A percentile compares a stretch with the other conserved stretches of the same genome.
Conservation (phyloP, 2,329 filamentous ascomycete species). For the Chrysoporthe cubensis region DNA sequence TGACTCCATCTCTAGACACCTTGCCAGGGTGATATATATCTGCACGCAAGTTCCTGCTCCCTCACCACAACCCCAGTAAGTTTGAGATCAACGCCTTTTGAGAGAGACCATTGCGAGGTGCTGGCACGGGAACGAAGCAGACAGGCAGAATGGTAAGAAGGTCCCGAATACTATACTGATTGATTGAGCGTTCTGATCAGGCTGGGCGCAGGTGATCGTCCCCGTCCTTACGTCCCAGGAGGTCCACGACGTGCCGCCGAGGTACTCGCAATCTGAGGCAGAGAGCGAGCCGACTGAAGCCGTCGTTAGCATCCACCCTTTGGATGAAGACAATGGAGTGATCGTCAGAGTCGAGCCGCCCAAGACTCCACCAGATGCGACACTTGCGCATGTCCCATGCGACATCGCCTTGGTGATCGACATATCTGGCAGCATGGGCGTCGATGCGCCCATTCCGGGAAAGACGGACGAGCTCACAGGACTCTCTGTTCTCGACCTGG, state of each 20-base stretch:
- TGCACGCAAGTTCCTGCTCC: neutral
- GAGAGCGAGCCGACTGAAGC: neutral
- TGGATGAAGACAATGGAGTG: conserved; percentile 44
- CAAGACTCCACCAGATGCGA: conserved; percentile 34
- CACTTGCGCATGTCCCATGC: conserved; percentile 51
- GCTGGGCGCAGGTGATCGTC: neutral
- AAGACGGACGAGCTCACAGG: conserved; percentile 51
- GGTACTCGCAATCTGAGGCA: neutral
- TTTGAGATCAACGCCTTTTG: neutral
- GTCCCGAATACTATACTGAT: neutral
- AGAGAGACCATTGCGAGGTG: neutral
- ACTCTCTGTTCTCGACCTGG: conserved; percentile 60
- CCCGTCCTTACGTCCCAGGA: neutral
- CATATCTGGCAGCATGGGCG: conserved; percentile 60
- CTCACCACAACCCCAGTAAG: neutral
- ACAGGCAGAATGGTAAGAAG: conserved; percentile 7
- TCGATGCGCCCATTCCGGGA: conserved; percentile 49
- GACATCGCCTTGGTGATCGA: conserved; percentile 67
- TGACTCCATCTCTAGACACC: neutral
- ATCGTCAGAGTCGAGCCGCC: conserved; percentile 54
- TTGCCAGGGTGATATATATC: neutral
- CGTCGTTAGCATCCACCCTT: conserved; percentile 42
- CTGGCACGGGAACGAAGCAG: neutral
- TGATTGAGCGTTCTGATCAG: neutral
- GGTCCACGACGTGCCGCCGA: neutral